These are phyloP conservation scores for Solanum chiquidenum DNA, from an alignment of 257 asterid species.

Conservation along the genomic window DNA sequence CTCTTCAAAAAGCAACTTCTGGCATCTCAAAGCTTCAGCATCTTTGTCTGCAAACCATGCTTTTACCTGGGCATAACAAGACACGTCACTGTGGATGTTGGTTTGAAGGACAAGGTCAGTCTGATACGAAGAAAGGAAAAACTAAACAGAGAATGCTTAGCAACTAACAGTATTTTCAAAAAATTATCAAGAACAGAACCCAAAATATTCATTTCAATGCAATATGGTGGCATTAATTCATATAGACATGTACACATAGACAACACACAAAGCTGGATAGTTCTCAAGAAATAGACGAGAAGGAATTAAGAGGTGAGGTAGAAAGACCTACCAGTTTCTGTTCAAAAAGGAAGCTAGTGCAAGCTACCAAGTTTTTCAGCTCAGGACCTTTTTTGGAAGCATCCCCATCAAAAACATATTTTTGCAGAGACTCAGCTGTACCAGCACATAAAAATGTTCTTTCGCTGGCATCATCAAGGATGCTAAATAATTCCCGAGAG, in stretches of 20 bases:
- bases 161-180: neutral
- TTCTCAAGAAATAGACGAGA: neutral
- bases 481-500: conserved; percentile 60
- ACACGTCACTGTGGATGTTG: neutral
- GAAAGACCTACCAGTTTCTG: conserved; percentile 60
- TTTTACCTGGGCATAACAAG: conserved; percentile 54
- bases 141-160: neutral
- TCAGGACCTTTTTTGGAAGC: conserved; percentile 58
- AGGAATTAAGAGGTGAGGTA: neutral
- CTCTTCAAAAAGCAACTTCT: conserved; percentile 93
- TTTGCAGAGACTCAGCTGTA: conserved; percentile 66
- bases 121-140: neutral
- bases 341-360: conserved; percentile 73
- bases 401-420: conserved; percentile 63
- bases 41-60: conserved; percentile 91
- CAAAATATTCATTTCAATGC: neutral
- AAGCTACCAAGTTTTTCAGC: conserved; percentile 75
- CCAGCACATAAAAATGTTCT: conserved; percentile 89
- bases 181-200: neutral
- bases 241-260: neutral
- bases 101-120: neutral
- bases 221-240: neutral
- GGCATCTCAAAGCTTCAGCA: conserved; percentile 92
- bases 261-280: neutral
- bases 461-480: conserved; percentile 97